Percentiles rank a stretch among this genome's conserved stretches.
Evolutionary conservation across 176 grass and related monocot genomes (phyloP).

Genomic region (Bonia amplexicaulis): DNA sequence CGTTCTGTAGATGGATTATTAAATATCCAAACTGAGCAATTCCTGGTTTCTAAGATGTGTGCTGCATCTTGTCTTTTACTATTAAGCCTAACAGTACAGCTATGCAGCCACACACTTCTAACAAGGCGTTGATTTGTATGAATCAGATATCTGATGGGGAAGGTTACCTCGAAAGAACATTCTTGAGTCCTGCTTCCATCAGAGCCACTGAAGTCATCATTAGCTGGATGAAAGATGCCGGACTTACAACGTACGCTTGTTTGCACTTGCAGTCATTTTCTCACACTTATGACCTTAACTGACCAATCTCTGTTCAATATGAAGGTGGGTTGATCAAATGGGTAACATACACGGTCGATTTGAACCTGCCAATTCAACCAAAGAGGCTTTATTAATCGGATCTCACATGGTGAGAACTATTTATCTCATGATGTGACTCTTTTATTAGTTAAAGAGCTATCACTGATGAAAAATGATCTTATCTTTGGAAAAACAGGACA

Average conservation of each 20-base stretch:
- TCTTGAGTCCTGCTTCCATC: constrained; percentile 75
- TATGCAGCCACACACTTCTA: neutral
- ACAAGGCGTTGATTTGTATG: constrained; percentile 24
- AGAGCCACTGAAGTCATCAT: constrained; percentile 65
- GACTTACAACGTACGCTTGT: constrained; percentile 60
- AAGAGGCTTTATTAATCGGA: constrained; percentile 65
- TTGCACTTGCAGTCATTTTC: constrained; percentile 2
- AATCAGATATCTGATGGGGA: constrained; percentile 79
- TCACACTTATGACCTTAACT: neutral
- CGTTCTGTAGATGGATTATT: neutral
- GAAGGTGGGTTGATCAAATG: constrained; percentile 95
- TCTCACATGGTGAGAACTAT: constrained; percentile 60
- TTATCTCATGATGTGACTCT: neutral
- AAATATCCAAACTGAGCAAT: neutral
- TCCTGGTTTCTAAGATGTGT: neutral
- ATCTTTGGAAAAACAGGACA: constrained; percentile 58
- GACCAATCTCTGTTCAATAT: neutral
- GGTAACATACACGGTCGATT: constrained; percentile 82
- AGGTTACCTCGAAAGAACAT: constrained; percentile 93
- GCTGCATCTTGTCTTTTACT: neutral
- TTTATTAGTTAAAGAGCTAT: neutral
- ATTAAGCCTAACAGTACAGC: neutral
- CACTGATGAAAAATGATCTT: neutral
- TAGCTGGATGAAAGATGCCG: constrained; percentile 94
- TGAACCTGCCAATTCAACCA: constrained; percentile 40